A percentile compares a stretch with the other conserved stretches of the same genome.
phyloP scores from a whole-genome alignment of 176 grass and related monocot species.

The Tuctoria greenei region DNA sequence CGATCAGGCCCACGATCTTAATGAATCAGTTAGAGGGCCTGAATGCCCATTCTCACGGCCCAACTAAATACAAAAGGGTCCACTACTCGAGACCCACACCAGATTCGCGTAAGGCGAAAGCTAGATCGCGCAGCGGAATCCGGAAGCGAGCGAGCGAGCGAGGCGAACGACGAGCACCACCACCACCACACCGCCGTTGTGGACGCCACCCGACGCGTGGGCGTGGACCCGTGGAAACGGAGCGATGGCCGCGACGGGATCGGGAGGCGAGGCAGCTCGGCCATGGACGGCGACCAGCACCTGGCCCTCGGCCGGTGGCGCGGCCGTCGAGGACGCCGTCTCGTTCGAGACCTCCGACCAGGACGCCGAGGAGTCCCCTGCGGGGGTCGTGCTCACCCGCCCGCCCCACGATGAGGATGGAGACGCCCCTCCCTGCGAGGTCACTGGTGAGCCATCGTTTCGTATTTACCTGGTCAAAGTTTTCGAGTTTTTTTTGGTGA shows the following conservation, averaged over 20 bases:
- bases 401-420: neutral
- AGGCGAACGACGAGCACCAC: slow-evolving; percentile 28
- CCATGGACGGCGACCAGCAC: slow-evolving; percentile 45
- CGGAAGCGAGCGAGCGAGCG: slow-evolving; percentile 23
- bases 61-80: neutral
- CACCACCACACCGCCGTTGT: neutral
- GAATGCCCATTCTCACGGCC: neutral
- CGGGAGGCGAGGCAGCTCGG: slow-evolving; percentile 10
- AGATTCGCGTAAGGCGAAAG: slow-evolving; percentile 31
- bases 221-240: slow-evolving; percentile 12
- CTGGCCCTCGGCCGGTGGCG: slow-evolving; percentile 46
- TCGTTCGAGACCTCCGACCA: slow-evolving; percentile 62
- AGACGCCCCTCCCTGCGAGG: slow-evolving; percentile 51
- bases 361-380: slow-evolving; percentile 30
- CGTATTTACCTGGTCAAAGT: neutral
- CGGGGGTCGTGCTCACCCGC: slow-evolving; percentile 16
- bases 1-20: neutral
- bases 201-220: neutral
- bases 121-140: slow-evolving; percentile 36
- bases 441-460: slow-evolving; percentile 49
- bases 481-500: slow-evolving; percentile 9
- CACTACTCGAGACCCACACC: slow-evolving; percentile 2
- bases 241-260: slow-evolving; percentile 42
- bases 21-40: neutral
- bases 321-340: slow-evolving; percentile 44